A percentile compares a stretch with the other conserved stretches of the same genome.
phyloP scores from a whole-genome alignment of 2,329 filamentous ascomycete species.

The Aciculosporium take region DNA sequence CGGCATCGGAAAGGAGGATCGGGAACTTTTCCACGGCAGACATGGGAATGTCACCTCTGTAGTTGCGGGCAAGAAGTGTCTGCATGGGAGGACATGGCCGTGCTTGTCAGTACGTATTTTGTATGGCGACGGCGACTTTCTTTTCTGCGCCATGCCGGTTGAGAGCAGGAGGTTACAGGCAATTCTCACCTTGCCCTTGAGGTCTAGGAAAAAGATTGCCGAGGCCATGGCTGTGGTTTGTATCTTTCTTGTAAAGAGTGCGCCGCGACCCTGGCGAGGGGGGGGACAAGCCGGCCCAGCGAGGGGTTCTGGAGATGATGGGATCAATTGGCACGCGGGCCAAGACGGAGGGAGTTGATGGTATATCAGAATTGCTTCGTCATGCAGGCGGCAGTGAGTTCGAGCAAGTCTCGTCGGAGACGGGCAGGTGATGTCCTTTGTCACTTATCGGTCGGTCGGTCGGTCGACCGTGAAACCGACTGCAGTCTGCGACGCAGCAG shows the following conservation, averaged over 20 bases:
- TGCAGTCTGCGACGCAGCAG: background rate
- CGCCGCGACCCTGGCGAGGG: background rate
- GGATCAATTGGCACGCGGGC: constrained; percentile 16
- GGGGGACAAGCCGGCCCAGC: background rate
- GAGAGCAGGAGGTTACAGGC: background rate
- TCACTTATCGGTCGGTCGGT: no score
- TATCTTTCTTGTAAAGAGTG: background rate
- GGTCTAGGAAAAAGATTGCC: constrained; percentile 92
- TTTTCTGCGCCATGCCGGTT: no score
- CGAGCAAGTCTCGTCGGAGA: no score
- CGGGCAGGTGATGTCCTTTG: constrained; percentile 1
- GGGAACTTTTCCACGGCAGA: constrained; percentile 97
- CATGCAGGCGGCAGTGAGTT: background rate
- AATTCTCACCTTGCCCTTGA: constrained; percentile 85
- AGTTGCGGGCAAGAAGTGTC: constrained; percentile 97
- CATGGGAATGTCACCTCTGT: constrained; percentile 97
- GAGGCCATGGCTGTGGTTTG: constrained; percentile 65
- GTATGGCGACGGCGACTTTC: background rate
- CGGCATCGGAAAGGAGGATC: constrained; percentile 85
- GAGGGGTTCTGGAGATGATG: constrained; percentile 1
- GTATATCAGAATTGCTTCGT: background rate
- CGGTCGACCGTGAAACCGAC: no score
- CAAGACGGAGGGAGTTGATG: constrained; percentile 7
- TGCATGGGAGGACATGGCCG: constrained; percentile 21
- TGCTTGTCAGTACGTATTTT: background rate